These are phyloP conservation scores for Mortierella sp. DNA, from an alignment of 371 early-diverging fungal species.

Conservation along the genomic window DNA sequence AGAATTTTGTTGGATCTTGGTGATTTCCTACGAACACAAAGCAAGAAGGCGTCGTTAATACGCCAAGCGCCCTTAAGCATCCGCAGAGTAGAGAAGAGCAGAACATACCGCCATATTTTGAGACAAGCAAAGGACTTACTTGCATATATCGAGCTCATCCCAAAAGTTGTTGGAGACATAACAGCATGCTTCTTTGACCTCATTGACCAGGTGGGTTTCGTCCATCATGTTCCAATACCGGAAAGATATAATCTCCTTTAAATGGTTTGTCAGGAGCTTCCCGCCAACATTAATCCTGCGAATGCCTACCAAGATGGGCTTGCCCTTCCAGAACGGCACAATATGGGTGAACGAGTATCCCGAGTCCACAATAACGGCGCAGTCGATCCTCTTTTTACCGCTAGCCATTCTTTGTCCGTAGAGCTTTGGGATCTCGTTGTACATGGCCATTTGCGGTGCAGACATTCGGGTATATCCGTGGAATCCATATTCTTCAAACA, in stretches of 20 bases:
- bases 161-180: conserved; percentile 78
- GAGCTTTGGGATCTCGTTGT: conserved; percentile 64
- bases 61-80: too few relatives aligned
- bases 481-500: conserved; percentile 90
- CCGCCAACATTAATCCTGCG: conserved; percentile 87
- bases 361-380: conserved; percentile 80
- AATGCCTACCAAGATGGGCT: conserved; percentile 66
- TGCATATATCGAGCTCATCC: conserved; percentile 73
- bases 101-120: too few relatives aligned
- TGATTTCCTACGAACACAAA: conserved; percentile 50
- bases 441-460: conserved; percentile 58
- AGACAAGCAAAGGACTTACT: too few relatives aligned
- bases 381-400: conserved; percentile 63
- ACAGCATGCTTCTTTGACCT: conserved; percentile 87
- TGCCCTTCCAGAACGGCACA: conserved; percentile 75
- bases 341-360: conserved; percentile 88
- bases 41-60: too few relatives aligned
- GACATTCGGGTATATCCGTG: conserved; percentile 69
- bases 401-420: conserved; percentile 59
- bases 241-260: conserved; percentile 91
- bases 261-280: conserved; percentile 84
- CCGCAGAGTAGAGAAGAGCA: too few relatives aligned
- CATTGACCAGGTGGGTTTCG: conserved; percentile 84
- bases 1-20: conserved; percentile 62
- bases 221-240: conserved; percentile 95